These are phyloP conservation scores for Clarireedia sp. DNA, from an alignment of 2,329 filamentous ascomycete genomes.

Conservation along the genomic window DNA sequence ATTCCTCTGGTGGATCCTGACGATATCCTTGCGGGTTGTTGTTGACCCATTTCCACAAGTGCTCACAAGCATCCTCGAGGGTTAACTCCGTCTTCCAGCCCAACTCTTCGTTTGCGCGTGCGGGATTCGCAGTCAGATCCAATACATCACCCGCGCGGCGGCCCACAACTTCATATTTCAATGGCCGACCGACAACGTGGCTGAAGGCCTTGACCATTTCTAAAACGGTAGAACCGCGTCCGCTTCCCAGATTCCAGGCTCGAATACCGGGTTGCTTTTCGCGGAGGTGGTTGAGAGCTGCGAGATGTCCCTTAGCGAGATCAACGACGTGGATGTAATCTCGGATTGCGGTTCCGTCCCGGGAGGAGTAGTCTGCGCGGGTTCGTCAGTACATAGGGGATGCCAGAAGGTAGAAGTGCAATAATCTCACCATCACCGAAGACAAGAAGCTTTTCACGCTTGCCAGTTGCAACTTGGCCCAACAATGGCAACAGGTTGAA, in stretches of 20 bases:
- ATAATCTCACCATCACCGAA: constrained; percentile 76
- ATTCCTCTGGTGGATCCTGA: constrained; percentile 77
- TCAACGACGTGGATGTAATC: constrained; percentile 98
- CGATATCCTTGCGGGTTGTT: constrained; percentile 96
- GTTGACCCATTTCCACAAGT: constrained; percentile 94
- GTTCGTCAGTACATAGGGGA: not conserved
- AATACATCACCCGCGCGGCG: constrained; percentile 85
- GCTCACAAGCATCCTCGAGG: constrained; percentile 85
- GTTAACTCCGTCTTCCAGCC: constrained; percentile 86
- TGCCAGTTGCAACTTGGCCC: constrained; percentile 91
- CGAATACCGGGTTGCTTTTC: constrained; percentile 79
- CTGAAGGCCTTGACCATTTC: constrained; percentile 97
- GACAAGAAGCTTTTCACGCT: constrained; percentile 86
- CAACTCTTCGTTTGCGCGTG: constrained; percentile 79
- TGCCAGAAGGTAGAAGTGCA: not conserved
- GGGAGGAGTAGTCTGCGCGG: constrained; percentile 71
- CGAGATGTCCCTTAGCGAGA: constrained; percentile 75
- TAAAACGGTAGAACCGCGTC: constrained; percentile 89
- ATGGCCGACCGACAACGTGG: constrained; percentile 72
- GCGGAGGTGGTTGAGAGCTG: constrained; percentile 84
- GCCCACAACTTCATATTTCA: constrained; percentile 78
- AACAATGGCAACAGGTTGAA: constrained; percentile 93
- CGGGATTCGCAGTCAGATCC: constrained; percentile 87
- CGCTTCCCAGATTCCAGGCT: constrained; percentile 95
- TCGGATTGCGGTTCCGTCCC: constrained; percentile 87